Base-by-base conservation (phyloP, 306 rosid species). In the Inga leiocalycina region DNA sequence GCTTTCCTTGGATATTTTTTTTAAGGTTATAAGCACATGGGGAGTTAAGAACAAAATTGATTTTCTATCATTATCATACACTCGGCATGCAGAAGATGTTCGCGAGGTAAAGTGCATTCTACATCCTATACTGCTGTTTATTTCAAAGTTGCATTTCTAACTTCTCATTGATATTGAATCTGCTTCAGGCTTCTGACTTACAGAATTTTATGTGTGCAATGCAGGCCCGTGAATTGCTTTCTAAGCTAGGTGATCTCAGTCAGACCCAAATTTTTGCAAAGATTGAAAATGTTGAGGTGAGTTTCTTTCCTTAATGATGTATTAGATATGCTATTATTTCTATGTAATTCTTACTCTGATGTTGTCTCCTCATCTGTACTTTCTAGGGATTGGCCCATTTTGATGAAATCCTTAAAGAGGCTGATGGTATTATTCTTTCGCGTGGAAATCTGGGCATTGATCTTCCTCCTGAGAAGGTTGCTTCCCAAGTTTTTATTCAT, bases 391-490 rank as follows among this genome's bases (percentile, higher is more conserved):
- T 95, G 90, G 79, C 81, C 79, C 94, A 95, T 88, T 95, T 95
- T 83, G 95, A 95, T 80, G 98, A 95, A 84, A 95, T 95, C 82
- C 89, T 95, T 76, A 89, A 86, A 91, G 98, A 93, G 89, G 98
- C 98, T 39, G 98, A 95, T 89, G 98, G 98, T 68, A 87, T 95
- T 72, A 95, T 95, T 71, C 85, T 95, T 80, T 89, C 98, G 73
- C 98, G 98, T 71, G 98, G 98, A 86, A 93, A 91, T 87, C 89
- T 95, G 94, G 98, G 98, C 34, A 88, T 95, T 73, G 98, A 95
- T 93, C 94, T 95, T 75, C 98, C 98, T 41, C 98, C 98, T 9
- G 98, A 95, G 90, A 95, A 95, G 94, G 98, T 95, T 64, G 82
- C 84, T 51, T 88, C 84, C 61, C 59, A 77, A 62, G 71, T 34